Evolutionary conservation across 2,329 filamentous ascomycete genomes (phyloP), one percentile per base, ranked within the genome.

Genomic region (Arthrinium puccinioides): DNA sequence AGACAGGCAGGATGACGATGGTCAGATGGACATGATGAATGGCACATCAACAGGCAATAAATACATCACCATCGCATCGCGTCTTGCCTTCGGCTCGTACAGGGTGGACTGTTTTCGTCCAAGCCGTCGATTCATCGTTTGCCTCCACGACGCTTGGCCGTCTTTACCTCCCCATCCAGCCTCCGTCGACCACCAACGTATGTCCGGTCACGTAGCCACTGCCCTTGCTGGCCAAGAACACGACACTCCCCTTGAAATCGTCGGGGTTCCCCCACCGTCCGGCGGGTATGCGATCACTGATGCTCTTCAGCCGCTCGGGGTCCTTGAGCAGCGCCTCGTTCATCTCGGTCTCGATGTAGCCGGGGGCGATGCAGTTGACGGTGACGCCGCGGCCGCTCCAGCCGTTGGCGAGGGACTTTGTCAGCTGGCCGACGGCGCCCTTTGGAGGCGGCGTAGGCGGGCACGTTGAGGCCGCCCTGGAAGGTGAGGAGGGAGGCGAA

Each of bases 391-490:
- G 54, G 15, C 36, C 39, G 0, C 72, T 69, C 48, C 77, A 76
- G 44, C 78, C 69, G 16, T 76, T 74, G 2, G 71, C 72, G 44
- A 75, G 73, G 1, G 69, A 60, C 7, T 67, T 60, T 0, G 75
- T 79, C 66, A 79, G 66, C 16, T 68, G 71, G 32, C 79, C 69
- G 2, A 79, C 64, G 0, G 74, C 75, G 13, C 73, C 67, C n/a
- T 43, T 79, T 80, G 4, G 72, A 76, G 0, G 67, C 70, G 37
- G 70, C 76, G 44, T 78, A 79, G 1, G 88, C 88, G 0, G 87
- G 87, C 1, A 95, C 86, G 0, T 84, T 94, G 47, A 95, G 70
- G 1, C 88, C 88, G 38, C 89, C 89, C 57, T 94, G 85, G 70
- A 90, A 90, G 32, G 78, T 79, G 25, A 94, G 72, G 27, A 96